Evolutionary conservation across 352 stramenopile genomes (phyloP), one percentile per base, ranked within the genome.

Genomic region (Pythium pectinolyticum): DNA sequence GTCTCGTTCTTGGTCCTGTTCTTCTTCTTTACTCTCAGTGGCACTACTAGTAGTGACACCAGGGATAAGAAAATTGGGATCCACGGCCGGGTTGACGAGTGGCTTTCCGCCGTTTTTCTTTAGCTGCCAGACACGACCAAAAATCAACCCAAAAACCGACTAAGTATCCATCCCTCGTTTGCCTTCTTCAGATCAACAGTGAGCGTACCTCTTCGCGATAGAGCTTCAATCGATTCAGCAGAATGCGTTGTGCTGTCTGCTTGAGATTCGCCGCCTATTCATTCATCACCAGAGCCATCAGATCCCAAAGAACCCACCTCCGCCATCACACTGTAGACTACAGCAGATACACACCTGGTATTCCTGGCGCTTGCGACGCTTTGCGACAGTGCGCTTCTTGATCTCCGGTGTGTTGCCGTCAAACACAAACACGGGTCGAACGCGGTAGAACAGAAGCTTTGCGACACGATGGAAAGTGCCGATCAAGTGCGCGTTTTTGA

Each of bases 391-490:
- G 47, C 77, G 70, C 57, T 92, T 85, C 81, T 99, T 99, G 37
- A 99, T 92, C 67, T 96, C 92, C 0, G 98, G 98, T 30, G 97
- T 98, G 11, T 92, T 84, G 7, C 98, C 97, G 73, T 99, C 97
- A 72, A 99, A 99, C 6, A 99, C 97, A 71, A 99, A 98, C 28
- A 99, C 95, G 2, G 97, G 97, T 43, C 88, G 86, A 53, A 99
- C 98, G 24, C 93, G 80, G 78, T 99, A 96, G 82, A 92, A 99
- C 5, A 99, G 80, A 34, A 97, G 66, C 66, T 95, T 97, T 35
- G 90, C 81, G n/a, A 98, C 88, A n/a, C 94, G 85, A 52, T 97
- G 88, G 48, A 99, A 82, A 62, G 85, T 96, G 72, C 94, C 91
- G 66, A 98, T 84, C 60, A 99, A 69, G 84, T 99, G 92, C 46